phyloP scores from a whole-genome alignment of 2,329 filamentous ascomycete species.

The Exophiala sp. region DNA sequence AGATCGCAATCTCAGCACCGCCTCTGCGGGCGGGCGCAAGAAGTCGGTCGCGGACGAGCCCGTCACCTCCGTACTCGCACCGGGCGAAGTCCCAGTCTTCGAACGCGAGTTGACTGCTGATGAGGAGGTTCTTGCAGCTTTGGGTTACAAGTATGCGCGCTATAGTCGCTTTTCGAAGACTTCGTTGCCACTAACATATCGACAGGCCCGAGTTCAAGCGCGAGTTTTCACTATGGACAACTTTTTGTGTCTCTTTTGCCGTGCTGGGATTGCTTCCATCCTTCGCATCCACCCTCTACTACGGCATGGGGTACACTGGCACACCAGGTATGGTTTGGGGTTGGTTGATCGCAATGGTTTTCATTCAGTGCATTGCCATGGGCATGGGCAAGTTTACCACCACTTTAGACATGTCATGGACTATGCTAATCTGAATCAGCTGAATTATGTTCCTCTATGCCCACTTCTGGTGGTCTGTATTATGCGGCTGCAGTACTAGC shows the following conservation, averaged over 20 bases:
- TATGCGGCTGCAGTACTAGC: conserved; percentile 71
- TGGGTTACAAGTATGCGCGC: conserved; percentile 52
- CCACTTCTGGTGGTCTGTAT: conserved; percentile 68
- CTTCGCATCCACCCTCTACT: conserved; percentile 68
- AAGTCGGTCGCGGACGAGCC: conserved; percentile 47
- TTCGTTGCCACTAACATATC: neutral
- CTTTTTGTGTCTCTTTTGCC: conserved; percentile 71
- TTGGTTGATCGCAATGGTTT: conserved; percentile 69
- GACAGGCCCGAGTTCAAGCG: conserved; percentile 63
- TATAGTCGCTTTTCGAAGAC: conserved; percentile 36
- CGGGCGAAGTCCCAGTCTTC: conserved; percentile 49
- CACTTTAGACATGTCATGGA: neutral
- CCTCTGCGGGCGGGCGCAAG: conserved; percentile 23
- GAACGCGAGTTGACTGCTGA: conserved; percentile 50
- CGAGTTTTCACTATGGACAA: conserved; percentile 71
- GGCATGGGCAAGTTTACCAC: conserved; percentile 45
- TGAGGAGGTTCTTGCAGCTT: conserved; percentile 59
- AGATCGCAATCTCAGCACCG: conserved; percentile 18
- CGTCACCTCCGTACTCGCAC: conserved; percentile 52
- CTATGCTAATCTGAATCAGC: conserved; percentile 44
- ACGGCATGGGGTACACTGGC: conserved; percentile 61
- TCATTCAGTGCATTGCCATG: conserved; percentile 67
- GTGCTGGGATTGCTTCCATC: conserved; percentile 68
- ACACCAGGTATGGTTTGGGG: conserved; percentile 68
- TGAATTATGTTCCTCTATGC: conserved; percentile 70